Evolutionary conservation across 768 basidiomycete species (phyloP), one percentile per base, ranked within the genome.

Genomic region (Neoboletus subvelutipes): DNA sequence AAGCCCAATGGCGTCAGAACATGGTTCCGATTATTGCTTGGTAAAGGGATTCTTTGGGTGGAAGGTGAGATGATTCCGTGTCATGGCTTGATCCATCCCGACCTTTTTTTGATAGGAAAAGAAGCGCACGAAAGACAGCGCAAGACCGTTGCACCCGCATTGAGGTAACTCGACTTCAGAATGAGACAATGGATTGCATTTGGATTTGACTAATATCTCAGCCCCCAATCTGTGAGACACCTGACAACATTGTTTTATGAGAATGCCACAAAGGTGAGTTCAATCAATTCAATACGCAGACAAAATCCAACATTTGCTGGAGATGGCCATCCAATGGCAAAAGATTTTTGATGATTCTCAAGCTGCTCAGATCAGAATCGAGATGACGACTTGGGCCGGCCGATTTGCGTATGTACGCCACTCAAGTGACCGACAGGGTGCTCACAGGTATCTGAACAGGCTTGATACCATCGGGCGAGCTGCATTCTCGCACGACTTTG

Each of bases 11-110:
- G 85, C 24, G 84, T 85, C 20, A 77, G 85, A 57, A 79, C 78
- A 17, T 87, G 85, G 85, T 86, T 86, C 64, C 76, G 76, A 55
- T 79, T 79, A 33, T 78, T 83, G 2, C 74, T 85, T 7, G 85
- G 85, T 13, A 78, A 85, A 68, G 84, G 85, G 22, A 81, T 87
- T 54, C 79, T 86, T 24, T 85, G 83, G 80, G 77, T 84, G 12
- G 85, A 87, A 80, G 85, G 85, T 80, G 42, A 67, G 37, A 28
- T 17, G 4, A 9, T 57, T 37, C 43, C 51, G 8, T 46, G 47
- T 17, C 59, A 49, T 49, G 41, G 36, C 24, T 54, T 45, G 13
- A 22, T 28, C 24, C 54, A 18, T 50, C 40, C 52, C 20, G 26
- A 65, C 50, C 17, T 29, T 34, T 39, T 40, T 33, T 55, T 22